Base-by-base conservation (phyloP, 164 flowering plant species). In the Umbellularia californica region DNA sequence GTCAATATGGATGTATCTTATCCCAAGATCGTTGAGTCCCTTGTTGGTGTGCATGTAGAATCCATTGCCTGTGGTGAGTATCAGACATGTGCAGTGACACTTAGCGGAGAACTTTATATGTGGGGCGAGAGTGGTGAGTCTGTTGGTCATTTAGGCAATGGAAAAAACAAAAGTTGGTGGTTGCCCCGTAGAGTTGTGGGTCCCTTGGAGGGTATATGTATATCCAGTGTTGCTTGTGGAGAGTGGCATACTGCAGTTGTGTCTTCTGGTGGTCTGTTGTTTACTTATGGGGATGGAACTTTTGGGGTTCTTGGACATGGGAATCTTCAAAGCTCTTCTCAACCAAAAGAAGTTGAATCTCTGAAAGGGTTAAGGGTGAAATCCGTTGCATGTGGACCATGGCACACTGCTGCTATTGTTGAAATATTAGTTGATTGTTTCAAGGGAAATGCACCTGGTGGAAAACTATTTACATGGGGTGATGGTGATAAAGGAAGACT, bases 301-400 rank as follows among this genome's bases (percentile, higher is more conserved):
- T 90, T 89, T 87, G 95, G 95, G 13, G 91, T 85, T 74, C 89
- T 90, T 70, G 95, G 95, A 28, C 95, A 90, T 82, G 95, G 92
- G 10, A 77, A 84, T 77, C 79, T 74, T 65, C 75, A 74, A 72
- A 86, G 82, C 68, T 19, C 79, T 55, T 72, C 80, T 20, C 83
- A 82, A 78, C 93, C 95, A 4, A 88, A 82, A 82, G 88, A 91
- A 77, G 90, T 91, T 68, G 90, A 88, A 74, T 85, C 86, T 65
- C 79, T 91, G 47, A 85, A 77, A 63, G 91, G 90, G 2, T 75
- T 88, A 63, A 50, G 82, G 55, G 89, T 86, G 2, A 87, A 81
- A 72, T 82, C 87, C n/a, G 91, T 86, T 68, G 84, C 95, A 25
- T 90, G 95, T 81, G 95, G 95, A 11, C 75, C 89, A 3, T 89